Evolutionary conservation across 768 basidiomycete species (phyloP).

Genomic region (Naganishia randhawae): DNA sequence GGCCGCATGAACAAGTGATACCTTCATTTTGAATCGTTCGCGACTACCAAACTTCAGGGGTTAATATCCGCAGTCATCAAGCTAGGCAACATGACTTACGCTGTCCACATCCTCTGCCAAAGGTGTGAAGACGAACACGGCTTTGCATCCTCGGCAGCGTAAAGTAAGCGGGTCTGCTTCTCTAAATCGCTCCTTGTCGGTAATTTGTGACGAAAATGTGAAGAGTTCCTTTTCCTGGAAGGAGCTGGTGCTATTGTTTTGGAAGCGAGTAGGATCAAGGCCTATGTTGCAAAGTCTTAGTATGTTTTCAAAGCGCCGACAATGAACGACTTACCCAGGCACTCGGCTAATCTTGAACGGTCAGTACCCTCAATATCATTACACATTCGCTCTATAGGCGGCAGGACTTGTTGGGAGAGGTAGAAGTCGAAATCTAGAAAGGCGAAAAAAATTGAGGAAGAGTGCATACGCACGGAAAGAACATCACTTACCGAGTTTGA

Average conservation of each 20-base stretch:
- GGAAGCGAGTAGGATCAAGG: constrained; percentile 49
- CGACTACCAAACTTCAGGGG: constrained; percentile 54
- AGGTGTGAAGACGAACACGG: constrained; percentile 45
- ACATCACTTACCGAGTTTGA: constrained; percentile 65
- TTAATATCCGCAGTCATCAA: background rate
- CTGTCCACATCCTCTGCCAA: constrained; percentile 26
- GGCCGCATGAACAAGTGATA: constrained; percentile 66
- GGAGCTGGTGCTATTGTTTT: constrained; percentile 34
- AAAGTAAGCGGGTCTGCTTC: constrained; percentile 68
- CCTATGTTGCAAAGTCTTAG: constrained; percentile 31
- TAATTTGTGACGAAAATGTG: constrained; percentile 80
- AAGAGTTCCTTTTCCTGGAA: constrained; percentile 66
- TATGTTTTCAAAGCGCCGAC: background rate
- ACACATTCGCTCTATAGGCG: constrained; percentile 90
- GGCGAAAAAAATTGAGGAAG: background rate
- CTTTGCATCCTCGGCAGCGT: constrained; percentile 71
- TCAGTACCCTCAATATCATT: constrained; percentile 96
- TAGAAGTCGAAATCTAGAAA: constrained; percentile 82
- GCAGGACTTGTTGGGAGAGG: constrained; percentile 82
- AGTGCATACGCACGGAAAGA: constrained; percentile 9
- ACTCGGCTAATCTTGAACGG: constrained; percentile 84
- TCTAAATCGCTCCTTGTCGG: constrained; percentile 81
- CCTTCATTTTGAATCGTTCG: constrained; percentile 66
- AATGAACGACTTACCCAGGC: constrained; percentile 66
- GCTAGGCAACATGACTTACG: constrained; percentile 3